Conservation (phyloP, 2,329 filamentous ascomycete species). For the Aspergillus quadricinctus region DNA sequence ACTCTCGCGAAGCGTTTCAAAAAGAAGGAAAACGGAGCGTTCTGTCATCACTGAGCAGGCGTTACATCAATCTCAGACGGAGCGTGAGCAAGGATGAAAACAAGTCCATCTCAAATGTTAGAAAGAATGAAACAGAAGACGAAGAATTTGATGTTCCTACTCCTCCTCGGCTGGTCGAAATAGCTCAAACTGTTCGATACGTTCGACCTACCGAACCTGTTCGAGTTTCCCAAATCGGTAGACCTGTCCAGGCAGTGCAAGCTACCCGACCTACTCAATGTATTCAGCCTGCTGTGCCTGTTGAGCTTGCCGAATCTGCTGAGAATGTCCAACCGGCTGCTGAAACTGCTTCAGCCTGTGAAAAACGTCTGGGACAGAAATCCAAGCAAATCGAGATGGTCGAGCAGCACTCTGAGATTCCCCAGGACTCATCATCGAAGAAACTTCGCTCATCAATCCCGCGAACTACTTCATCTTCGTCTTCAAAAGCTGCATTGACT, state of each 20-base stretch:
- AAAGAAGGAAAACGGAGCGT: conserved; percentile 13
- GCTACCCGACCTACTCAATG: background rate
- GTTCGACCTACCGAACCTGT: background rate
- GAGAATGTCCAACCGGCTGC: background rate
- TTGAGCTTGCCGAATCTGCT: background rate
- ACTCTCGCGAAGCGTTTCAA: conserved; percentile 12
- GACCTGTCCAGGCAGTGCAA: background rate
- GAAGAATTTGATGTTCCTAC: background rate
- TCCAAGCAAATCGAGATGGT: background rate
- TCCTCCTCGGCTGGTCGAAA: background rate
- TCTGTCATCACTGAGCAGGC: conserved; percentile 8
- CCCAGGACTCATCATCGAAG: background rate
- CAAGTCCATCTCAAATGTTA: background rate
- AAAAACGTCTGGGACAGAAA: background rate
- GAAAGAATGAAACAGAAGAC: background rate
- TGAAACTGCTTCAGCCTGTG: background rate
- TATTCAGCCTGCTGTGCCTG: background rate
- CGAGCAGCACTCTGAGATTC: background rate
- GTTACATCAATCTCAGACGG: background rate
- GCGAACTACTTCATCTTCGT: background rate
- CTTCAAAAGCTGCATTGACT: background rate
- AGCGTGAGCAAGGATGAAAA: background rate
- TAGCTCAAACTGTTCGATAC: background rate
- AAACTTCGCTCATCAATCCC: background rate
- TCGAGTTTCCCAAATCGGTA: background rate